These are phyloP conservation scores for Hypoxylon lenormandii DNA, from an alignment of 495 filamentous ascomycete genomes.

Conservation along the genomic window DNA sequence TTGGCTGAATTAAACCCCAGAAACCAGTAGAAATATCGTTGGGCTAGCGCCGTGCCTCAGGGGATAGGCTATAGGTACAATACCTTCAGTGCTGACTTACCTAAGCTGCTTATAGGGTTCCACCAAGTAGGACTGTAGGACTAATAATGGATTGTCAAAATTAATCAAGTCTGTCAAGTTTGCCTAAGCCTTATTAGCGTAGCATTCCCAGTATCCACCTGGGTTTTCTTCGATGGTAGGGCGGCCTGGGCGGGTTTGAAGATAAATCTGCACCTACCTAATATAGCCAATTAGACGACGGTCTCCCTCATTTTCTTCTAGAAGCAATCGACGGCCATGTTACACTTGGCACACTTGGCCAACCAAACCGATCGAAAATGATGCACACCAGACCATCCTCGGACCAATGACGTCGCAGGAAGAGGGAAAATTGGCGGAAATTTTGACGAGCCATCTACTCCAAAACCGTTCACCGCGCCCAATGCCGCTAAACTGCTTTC, in stretches of 20 bases:
- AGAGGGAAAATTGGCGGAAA: conserved; percentile 23
- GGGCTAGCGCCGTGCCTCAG: too few relatives aligned
- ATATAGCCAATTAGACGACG: conserved; percentile 12
- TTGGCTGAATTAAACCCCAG: too few relatives aligned
- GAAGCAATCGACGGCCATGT: conserved; percentile 33
- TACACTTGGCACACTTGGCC: conserved; percentile 21
- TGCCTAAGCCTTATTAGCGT: conserved; percentile 6
- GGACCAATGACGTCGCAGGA: conserved; percentile 26
- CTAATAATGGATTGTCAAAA: not conserved
- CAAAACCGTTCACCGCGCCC: conserved; percentile 44
- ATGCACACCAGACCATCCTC: conserved; percentile 15
- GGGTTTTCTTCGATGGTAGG: conserved; percentile 16
- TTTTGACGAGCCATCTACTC: conserved; percentile 29
- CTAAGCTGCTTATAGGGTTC: too few relatives aligned
- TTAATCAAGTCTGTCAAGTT: not conserved
- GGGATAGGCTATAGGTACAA: too few relatives aligned
- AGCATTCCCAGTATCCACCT: conserved; percentile 12
- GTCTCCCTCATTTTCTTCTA: conserved; percentile 21
- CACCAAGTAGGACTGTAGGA: not conserved
- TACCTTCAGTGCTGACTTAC: too few relatives aligned
- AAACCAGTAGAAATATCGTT: too few relatives aligned
- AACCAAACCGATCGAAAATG: not conserved
- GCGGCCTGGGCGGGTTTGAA: conserved; percentile 18
- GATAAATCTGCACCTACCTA: conserved; percentile 9
- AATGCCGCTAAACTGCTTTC: conserved; percentile 47